phyloP scores from a whole-genome alignment of 2,329 filamentous ascomycete genomes.

The Cytospora piceicola region DNA sequence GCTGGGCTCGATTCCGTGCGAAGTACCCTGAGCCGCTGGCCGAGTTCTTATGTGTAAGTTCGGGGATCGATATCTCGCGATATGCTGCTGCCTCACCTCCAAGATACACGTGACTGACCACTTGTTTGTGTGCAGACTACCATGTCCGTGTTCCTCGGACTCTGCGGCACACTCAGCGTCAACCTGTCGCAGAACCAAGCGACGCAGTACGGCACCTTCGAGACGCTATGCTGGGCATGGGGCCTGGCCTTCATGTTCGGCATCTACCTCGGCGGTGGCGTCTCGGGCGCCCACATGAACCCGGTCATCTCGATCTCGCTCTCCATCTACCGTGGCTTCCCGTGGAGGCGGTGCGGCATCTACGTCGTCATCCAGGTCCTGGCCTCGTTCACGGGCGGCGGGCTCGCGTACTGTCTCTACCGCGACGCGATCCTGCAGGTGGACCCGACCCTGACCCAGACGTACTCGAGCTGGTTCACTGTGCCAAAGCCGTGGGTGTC shows the following conservation, averaged over 20 bases:
- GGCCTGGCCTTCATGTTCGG: constrained; percentile 40
- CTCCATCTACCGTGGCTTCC: constrained; percentile 43
- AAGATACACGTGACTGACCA: background rate
- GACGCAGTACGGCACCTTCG: constrained; percentile 36
- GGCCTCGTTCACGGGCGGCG: constrained; percentile 38
- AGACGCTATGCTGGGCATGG: constrained; percentile 39
- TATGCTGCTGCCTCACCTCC: background rate
- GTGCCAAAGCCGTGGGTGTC: constrained; percentile 39
- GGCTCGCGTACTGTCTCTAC: constrained; percentile 40
- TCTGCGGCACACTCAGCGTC: constrained; percentile 37
- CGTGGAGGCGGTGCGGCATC: constrained; percentile 40
- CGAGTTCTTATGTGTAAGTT: constrained; percentile 34
- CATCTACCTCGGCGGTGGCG: constrained; percentile 38
- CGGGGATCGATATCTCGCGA: background rate
- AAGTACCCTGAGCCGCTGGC: constrained; percentile 38
- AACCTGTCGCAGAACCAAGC: constrained; percentile 35
- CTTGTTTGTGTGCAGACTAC: constrained; percentile 26
- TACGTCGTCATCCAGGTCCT: constrained; percentile 41
- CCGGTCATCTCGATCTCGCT: constrained; percentile 44
- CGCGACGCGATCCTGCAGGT: constrained; percentile 38
- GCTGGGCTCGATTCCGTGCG: constrained; percentile 38
- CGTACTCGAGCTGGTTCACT: constrained; percentile 42
- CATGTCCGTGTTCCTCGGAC: constrained; percentile 36
- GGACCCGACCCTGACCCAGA: constrained; percentile 38
- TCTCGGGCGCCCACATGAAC: constrained; percentile 40